Evolutionary conservation across 1,284 basidiomycete species (phyloP), one percentile per base, ranked within the genome.

Genomic region (Ustilago sp.): DNA sequence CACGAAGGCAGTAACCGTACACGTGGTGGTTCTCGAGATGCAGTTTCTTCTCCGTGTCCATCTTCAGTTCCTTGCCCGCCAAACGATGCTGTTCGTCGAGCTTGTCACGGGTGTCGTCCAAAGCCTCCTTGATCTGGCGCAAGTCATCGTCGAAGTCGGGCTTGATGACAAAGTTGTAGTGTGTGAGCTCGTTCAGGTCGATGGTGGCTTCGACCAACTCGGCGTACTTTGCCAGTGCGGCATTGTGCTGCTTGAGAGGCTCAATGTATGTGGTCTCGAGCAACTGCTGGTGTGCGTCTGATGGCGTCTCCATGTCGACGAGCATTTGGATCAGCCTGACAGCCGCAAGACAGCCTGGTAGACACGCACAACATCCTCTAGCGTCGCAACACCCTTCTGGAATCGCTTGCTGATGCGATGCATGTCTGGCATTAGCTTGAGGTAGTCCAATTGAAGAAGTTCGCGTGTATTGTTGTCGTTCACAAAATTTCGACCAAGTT

Each of bases 141-240:
- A 99, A 89, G 8, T 90, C 88, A 7, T 91, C 90, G 83, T 96
- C 93, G 79, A 94, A 96, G 68, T 95, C 94, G 0, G 96, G 92
- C 85, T 94, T 95, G 83, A 99, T 95, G 34, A 95, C 92, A 84
- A 93, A 96, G 79, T 93, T 93, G 87, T 98, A 94, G 88, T 83
- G 92, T 88, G 87, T 81, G 8, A 98, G 89, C 79, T 96, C 92
- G 53, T 92, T 91, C 19, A 98, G 90, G 82, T 99, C 97, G 50
- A 99, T 90, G 0, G 96, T 98, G 68, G 93, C 91, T 86, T 98
- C 94, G 3, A 99, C 95, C 92, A 99, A 95, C 80, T 95, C 93
- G 5, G 90, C 89, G 80, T 95, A 95, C 82, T 94, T 85, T 53
- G 60, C 47, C 7, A 86, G 79, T 12, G 68, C 62, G 2, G 54